Base-by-base conservation (phyloP, 345 rosid genomes). In the Eucalyptus erythrocorys region DNA sequence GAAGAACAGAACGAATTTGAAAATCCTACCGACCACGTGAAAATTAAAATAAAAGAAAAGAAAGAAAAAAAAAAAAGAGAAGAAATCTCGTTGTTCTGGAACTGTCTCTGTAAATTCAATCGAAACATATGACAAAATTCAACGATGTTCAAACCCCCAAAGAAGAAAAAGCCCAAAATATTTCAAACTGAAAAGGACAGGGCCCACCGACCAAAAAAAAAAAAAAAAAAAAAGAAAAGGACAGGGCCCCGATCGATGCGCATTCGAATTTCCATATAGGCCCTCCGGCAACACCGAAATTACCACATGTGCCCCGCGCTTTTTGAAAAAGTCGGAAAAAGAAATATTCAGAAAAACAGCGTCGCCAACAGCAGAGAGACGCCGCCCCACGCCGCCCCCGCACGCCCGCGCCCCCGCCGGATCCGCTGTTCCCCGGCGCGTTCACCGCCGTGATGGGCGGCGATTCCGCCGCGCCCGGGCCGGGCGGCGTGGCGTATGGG, bases 401-500 rank as follows among this genome's bases (percentile, higher is more conserved):
- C 42, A 86, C 16, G 40, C 42, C 11, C 43, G 19, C 57, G 16
- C 86, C 64, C 3, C 50, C 71, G 49, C 87, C 51, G 7, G 64
- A 51, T 45, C 93, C 95, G 8, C 90, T 61, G 47, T 91, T 90
- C 5, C 43, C 88, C 40, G 86, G 81, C 26, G 87, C 89, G 22
- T 92, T 91, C 14, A n/a, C 68, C 87, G 88, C 88, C 9, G 89
- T 48, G 86, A 85, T 27, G 21, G 95, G 94, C 16, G 96, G 94
- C 11, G 92, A 87, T 21, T 87, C 88, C 71, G 93, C 87, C 12
- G 88, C 48, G 57, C 88, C 95, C 1, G 92, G 68, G 13, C 94
- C 90, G 4, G 94, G 95, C 30, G 96, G 94, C 88, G 89, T 92
- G 14, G 85, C 86, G 89, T 92, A 93, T 6, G 96, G 94, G 13